Conservation (phyloP, 2,329 filamentous ascomycete species). For the Pleomassaria siparia region DNA sequence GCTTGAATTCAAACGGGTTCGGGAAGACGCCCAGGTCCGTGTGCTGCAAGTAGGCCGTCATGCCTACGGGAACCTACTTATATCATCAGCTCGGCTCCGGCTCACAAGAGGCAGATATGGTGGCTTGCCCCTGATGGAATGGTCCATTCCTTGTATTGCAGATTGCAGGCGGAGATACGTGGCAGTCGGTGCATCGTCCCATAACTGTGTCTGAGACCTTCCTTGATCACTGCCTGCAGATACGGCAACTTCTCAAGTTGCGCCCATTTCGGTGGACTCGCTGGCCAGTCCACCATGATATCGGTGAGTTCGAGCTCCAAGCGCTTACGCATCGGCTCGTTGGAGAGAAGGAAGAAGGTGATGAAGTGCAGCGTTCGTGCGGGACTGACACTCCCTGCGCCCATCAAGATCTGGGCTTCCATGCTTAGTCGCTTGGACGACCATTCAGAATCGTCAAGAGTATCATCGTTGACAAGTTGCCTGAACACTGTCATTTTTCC, state of each 20-base stretch:
- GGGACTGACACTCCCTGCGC: slow-evolving; percentile 10
- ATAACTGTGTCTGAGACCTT: slow-evolving; percentile 20
- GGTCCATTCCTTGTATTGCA: slow-evolving; percentile 8
- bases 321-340: slow-evolving; percentile 1
- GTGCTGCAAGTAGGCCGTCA: slow-evolving; percentile 11
- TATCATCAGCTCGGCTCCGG: background rate
- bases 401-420: slow-evolving; percentile 25
- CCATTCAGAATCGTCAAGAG: slow-evolving; percentile 16
- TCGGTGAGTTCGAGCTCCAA: slow-evolving; percentile 7
- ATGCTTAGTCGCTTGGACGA: slow-evolving; percentile 18
- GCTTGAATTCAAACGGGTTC: background rate
- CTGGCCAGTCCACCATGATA: slow-evolving; percentile 8
- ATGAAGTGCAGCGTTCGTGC: slow-evolving; percentile 9
- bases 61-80: slow-evolving; percentile 15
- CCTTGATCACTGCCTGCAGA: slow-evolving; percentile 15
- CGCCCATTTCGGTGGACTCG: slow-evolving; percentile 3
- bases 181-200: slow-evolving; percentile 19
- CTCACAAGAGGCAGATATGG: no score
- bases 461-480: slow-evolving; percentile 26
- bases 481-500: slow-evolving; percentile 14
- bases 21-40: slow-evolving; percentile 4
- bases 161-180: slow-evolving; percentile 17
- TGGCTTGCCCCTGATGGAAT: slow-evolving; percentile 15
- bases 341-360: slow-evolving; percentile 9
- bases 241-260: slow-evolving; percentile 14